Percentiles rank a stretch among this genome's conserved stretches.
phyloP scores from a whole-genome alignment of 2,329 filamentous ascomycete genomes.

The Colletotrichum sp. region DNA sequence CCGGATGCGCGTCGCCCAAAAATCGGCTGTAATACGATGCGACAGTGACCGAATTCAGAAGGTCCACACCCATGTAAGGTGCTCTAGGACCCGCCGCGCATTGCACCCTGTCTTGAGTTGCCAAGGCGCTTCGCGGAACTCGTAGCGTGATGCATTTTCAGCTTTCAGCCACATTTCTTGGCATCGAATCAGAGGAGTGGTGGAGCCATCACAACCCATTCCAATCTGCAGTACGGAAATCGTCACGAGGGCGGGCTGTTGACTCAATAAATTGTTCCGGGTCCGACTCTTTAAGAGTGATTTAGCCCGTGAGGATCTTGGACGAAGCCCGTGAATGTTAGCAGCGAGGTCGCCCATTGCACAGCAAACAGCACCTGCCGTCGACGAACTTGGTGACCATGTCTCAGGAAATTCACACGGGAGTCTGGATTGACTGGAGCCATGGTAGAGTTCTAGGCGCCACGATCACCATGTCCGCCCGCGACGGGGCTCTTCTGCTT shows the following conservation, averaged over 20 bases:
- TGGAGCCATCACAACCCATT: background rate
- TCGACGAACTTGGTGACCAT: background rate
- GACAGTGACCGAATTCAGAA: background rate
- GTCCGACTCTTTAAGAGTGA: background rate
- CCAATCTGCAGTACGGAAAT: background rate
- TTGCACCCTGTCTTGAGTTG: background rate
- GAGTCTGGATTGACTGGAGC: background rate
- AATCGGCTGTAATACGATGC: fast-evolving
- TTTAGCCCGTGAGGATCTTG: background rate
- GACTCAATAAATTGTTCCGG: background rate
- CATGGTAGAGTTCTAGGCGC: background rate
- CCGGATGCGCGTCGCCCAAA: background rate
- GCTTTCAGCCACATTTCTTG: background rate
- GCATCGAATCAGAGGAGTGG: background rate
- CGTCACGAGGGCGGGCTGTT: background rate
- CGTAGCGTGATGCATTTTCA: background rate
- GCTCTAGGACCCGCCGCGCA: background rate
- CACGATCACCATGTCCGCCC: background rate
- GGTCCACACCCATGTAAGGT: background rate
- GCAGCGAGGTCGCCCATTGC: background rate
- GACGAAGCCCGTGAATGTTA: background rate
- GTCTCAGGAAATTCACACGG: background rate
- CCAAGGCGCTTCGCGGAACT: background rate
- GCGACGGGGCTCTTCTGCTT: background rate
- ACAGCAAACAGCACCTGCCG: background rate